Evolutionary conservation across 1,284 basidiomycete species (phyloP), one percentile per base, ranked within the genome.

Genomic region (Ustilago shanxiensis): DNA sequence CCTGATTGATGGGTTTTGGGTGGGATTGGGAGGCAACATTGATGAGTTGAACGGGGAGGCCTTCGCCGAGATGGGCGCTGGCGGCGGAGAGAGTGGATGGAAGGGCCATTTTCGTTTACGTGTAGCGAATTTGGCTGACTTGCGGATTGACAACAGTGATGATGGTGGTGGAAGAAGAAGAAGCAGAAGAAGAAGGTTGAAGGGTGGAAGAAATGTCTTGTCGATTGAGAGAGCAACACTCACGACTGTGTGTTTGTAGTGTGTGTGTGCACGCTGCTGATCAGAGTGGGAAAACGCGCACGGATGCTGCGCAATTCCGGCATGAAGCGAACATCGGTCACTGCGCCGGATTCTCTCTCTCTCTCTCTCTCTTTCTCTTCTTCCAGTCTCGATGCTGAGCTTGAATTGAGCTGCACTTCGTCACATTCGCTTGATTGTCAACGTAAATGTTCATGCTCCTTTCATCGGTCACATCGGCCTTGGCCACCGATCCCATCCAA

Each of bases 1-100:
- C 86, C 60, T 88, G 76, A 7, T 79, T 78, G 50, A 86, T 81
- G 14, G 88, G 88, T 79, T 88, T 88, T 7, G 88, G 88, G 77
- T 89, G 88, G 14, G 67, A 75, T 28, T 76, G 54, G 24, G 72
- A 79, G 24, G 79, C 82, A 29, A 66, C 33, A 24, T 52, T 59
- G 79, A 82, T 82, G 72, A 81, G 73, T 41, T 47, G 47, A 39
- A 57, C 37, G 24, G 79, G 79, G 6, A 81, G 66, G 6, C 75
- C 79, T 22, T 78, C 54, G 33, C 73, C 67, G n/a, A 78, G 52
- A 59, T 71, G 61, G 14, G 77, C 69, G 37, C 65, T 58, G 31
- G 79, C 79, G 39, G 77, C 74, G 14, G 69, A 65, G 57, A 81
- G 67, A n/a, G 73, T 70, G 63, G 45, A 44, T 26, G 79, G 74